These are phyloP conservation scores for Fusarium solani-melongenae DNA, from an alignment of 2,329 filamentous ascomycete genomes.

Conservation along the genomic window DNA sequence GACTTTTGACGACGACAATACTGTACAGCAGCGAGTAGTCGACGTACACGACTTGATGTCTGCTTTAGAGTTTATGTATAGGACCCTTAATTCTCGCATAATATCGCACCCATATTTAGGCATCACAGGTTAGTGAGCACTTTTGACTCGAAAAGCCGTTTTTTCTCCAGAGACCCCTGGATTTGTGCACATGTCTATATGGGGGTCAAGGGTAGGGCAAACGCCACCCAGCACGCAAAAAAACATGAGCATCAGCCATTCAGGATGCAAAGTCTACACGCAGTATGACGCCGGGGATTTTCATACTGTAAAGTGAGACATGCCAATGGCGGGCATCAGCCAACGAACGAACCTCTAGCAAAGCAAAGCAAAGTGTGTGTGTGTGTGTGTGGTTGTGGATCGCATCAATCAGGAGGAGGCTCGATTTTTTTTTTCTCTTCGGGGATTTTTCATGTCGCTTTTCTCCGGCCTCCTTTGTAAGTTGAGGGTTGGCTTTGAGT, in stretches of 20 bases:
- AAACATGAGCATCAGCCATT: neutral
- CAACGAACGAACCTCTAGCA: neutral
- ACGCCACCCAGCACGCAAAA: constrained; percentile 26
- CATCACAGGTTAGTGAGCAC: neutral
- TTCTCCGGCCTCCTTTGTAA: neutral
- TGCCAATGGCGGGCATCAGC: constrained; percentile 10
- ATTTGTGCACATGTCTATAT: constrained; percentile 6
- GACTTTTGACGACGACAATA: constrained; percentile 19
- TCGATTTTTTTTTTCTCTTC: constrained; percentile 17
- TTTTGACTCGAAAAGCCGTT: neutral
- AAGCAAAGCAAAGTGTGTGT: constrained; percentile 21
- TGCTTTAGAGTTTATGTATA: constrained; percentile 12
- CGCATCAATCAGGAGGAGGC: constrained; percentile 20
- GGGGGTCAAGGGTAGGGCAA: constrained; percentile 28
- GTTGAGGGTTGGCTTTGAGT: neutral
- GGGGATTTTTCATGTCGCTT: constrained; percentile 4
- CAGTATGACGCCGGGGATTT: neutral
- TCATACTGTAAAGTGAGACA: constrained; percentile 23
- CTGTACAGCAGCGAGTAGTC: neutral
- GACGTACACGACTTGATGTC: neutral
- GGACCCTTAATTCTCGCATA: constrained; percentile 19
- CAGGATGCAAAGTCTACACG: neutral
- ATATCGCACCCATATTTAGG: constrained; percentile 11
- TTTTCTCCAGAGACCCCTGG: neutral
- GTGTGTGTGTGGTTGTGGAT: constrained; percentile 16